These are phyloP conservation scores for Chalciporus pseudorubinellus DNA, from an alignment of 768 basidiomycete genomes.

Conservation along the genomic window DNA sequence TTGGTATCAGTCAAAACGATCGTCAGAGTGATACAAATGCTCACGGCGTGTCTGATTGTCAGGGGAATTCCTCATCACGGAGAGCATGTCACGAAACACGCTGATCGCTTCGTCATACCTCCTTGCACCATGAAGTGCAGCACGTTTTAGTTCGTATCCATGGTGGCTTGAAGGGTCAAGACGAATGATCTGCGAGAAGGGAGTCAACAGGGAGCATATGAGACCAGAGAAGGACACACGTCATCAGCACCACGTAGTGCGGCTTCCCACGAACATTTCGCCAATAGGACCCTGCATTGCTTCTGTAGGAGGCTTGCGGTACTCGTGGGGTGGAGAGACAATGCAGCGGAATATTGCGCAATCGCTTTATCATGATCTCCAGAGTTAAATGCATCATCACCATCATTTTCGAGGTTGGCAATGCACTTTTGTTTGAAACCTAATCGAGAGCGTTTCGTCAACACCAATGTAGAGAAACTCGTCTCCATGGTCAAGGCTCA, in stretches of 20 bases:
- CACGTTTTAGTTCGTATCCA: slow-evolving; percentile 4
- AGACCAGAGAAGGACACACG: too few species aligned
- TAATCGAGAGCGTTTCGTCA: too few species aligned
- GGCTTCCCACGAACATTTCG: too few species aligned
- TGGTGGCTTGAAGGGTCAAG: slow-evolving; percentile 5
- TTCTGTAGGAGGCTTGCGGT: too few species aligned
- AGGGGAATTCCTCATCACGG: slow-evolving; percentile 2
- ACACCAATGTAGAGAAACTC: too few species aligned
- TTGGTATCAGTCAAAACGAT: too few species aligned
- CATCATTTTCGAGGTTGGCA: slow-evolving; percentile 9
- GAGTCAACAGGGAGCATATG: too few species aligned
- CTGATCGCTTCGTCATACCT: slow-evolving; percentile 8
- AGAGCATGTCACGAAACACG: slow-evolving; percentile 4
- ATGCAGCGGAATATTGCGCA: slow-evolving; percentile 12
- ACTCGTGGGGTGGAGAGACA: slow-evolving; percentile 15
- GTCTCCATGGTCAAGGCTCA: background rate
- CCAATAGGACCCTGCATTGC: too few species aligned
- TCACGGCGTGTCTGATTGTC: too few species aligned
- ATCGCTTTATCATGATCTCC: slow-evolving; percentile 11
- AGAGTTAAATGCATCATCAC: slow-evolving; percentile 7
- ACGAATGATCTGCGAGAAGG: too few species aligned
- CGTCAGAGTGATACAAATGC: too few species aligned
- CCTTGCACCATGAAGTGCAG: slow-evolving; percentile 6
- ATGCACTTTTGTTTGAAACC: slow-evolving; percentile 7
- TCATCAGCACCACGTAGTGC: background rate